Conservation (phyloP, 441 rosid species). For the Syzygium malaccense region DNA sequence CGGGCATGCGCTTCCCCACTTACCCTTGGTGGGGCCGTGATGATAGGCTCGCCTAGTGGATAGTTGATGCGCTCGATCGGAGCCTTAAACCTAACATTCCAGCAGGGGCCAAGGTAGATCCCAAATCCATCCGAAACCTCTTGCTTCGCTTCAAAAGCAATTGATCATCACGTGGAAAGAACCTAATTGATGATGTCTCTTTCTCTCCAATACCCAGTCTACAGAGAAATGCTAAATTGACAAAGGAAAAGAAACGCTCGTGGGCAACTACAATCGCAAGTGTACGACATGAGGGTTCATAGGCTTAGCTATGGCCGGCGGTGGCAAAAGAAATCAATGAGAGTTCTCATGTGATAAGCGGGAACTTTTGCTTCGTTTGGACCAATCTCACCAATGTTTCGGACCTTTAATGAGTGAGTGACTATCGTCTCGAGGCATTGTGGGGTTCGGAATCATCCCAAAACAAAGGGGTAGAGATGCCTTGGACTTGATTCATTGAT, state of each 20-base stretch:
- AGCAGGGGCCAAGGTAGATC: accelerated
- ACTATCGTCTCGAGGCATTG: not conserved
- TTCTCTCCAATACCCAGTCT: not conserved
- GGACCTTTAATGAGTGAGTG: not conserved
- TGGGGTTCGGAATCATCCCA: not conserved
- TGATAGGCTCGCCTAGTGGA: accelerated
- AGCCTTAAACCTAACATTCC: not conserved
- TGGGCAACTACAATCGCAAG: not conserved
- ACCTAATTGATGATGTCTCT: not conserved
- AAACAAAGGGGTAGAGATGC: too few species aligned
- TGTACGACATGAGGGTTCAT: not conserved
- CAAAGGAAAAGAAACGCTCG: not conserved
- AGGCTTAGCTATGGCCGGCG: not conserved
- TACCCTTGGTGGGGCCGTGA: accelerated
- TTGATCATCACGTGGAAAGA: not conserved
- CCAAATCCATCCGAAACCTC: not conserved
- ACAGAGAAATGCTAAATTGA: not conserved
- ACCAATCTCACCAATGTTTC: not conserved
- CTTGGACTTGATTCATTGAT: not conserved
- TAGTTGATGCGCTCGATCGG: not conserved
- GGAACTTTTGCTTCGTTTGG: not conserved
- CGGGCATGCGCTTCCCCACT: too few species aligned
- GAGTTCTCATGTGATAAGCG: not conserved
- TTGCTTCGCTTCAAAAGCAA: not conserved
- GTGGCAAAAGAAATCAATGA: not conserved